Evolutionary conservation across 768 basidiomycete genomes (phyloP), one percentile per base, ranked within the genome.

Genomic region (Leccinum disarticulatum): DNA sequence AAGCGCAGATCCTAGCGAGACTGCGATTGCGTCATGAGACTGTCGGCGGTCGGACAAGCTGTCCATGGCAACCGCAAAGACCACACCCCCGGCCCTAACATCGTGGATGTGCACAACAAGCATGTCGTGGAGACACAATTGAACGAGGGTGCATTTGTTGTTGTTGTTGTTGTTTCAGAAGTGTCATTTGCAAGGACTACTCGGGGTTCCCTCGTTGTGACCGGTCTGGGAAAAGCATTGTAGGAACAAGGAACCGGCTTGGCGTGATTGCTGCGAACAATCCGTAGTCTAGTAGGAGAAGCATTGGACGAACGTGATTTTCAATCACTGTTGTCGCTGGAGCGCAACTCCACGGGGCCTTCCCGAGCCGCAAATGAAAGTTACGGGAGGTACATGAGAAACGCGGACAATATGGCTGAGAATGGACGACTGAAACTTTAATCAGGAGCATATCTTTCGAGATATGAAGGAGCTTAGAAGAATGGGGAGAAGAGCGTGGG

Each of bases 401-500:
- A 19, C 8, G 59, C 47, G 36, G 10, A 19, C 61, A 62, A 25
- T 60, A 57, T 54, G 8, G 38, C 64, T 55, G 25, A 28, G 58
- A 52, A 53, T 14, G 31, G 53, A 30, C 3, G 19, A 27, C 22
- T 58, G 57, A 59, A 63, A 64, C 67, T 52, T 57, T 60, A 65
- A 67, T 63, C 58, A 50, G 6, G 60, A 60, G 56, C 41, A 15
- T 64, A 66, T 68, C 67, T 58, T 2, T 36, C 22, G 10, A 61
- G 64, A 66, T 66, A 62, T 52, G 62, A 46, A 49, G 47, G 49
- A 11, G 41, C 33, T 33, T 28, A 22, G 48, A 49, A 38, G 33
- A 41, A 41, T 28, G 30, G 49, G 55, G 54, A 52, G 52, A 50
- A 25, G 0, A 38, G 59, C 52, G 61, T 53, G 57, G 52, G 61